phyloP scores from a whole-genome alignment of 2,329 filamentous ascomycete genomes.

The Talaromyces albobiverticillius region DNA sequence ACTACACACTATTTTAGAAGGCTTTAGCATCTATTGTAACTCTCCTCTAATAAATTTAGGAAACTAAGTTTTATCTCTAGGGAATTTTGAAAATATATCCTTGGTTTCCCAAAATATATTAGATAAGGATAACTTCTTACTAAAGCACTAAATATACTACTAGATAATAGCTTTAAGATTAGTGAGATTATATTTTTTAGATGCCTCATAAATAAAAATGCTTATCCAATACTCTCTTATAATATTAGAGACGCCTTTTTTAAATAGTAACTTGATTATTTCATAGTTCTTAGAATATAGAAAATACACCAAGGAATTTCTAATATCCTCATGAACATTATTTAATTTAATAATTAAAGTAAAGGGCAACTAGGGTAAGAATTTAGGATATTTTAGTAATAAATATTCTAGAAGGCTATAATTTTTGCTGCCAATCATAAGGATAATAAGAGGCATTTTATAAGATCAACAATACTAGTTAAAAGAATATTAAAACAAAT shows the following conservation, averaged over 20 bases:
- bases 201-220: slow-evolving; percentile 18
- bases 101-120: neutral
- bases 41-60: neutral
- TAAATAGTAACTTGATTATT: slow-evolving; percentile 10
- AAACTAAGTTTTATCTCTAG: neutral
- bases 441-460: neutral
- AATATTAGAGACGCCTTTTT: slow-evolving; percentile 1
- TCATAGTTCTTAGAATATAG: slow-evolving; percentile 18
- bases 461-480: neutral
- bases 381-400: neutral
- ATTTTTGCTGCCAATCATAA: neutral
- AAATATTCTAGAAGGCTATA: neutral
- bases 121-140: slow-evolving; percentile 7
- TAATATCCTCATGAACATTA: slow-evolving; percentile 28
- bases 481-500: neutral
- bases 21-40: neutral
- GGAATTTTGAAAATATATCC: neutral
- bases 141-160: slow-evolving; percentile 17
- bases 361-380: neutral
- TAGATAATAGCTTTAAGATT: slow-evolving; percentile 9
- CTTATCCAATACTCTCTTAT: slow-evolving; percentile 18
- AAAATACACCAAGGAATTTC: slow-evolving; percentile 21
- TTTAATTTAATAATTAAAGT: slow-evolving; percentile 14
- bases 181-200: slow-evolving; percentile 14
- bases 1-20: neutral